phyloP scores from a whole-genome alignment of 306 rosid species.

The Rosa chinensis region DNA sequence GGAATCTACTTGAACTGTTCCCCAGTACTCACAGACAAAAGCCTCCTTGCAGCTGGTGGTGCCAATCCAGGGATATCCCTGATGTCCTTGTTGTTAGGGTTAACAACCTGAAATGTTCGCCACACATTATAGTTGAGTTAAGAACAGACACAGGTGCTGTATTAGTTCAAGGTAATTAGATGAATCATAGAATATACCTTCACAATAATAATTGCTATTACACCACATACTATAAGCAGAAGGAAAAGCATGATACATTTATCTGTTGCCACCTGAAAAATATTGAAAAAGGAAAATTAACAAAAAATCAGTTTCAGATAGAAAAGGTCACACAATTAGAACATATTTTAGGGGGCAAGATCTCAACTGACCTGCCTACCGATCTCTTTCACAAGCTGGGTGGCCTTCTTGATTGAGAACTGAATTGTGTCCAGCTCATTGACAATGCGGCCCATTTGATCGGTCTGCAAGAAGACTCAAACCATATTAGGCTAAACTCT shows the following conservation, averaged over 20 bases:
- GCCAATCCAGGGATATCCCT: constrained; percentile 94
- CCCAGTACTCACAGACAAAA: constrained; percentile 60
- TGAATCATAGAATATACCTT: constrained; percentile 58
- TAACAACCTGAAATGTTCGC: constrained; percentile 63
- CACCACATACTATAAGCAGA: constrained; percentile 86
- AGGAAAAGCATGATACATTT: constrained; percentile 98
- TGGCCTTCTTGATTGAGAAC: constrained; percentile 95
- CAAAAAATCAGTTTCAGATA: constrained; percentile 20
- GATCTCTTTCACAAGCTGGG: constrained; percentile 98
- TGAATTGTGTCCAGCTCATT: constrained; percentile 97
- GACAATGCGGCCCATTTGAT: constrained; percentile 97
- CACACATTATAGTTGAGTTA: neutral
- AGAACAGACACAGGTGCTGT: neutral
- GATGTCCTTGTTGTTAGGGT: constrained; percentile 79
- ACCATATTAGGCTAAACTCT: constrained; percentile 26
- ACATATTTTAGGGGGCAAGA: neutral
- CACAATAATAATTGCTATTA: constrained; percentile 88
- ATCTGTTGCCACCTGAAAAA: constrained; percentile 91
- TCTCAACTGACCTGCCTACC: constrained; percentile 82
- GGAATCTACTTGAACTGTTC: constrained; percentile 39
- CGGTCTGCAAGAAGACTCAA: constrained; percentile 60
- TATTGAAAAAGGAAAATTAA: neutral
- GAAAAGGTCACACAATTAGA: constrained; percentile 11
- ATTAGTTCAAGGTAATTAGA: constrained; percentile 8
- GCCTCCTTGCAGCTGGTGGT: constrained; percentile 95